Evolutionary conservation across 2,329 filamentous ascomycete genomes (phyloP).

Genomic region (Botrytis aclada): DNA sequence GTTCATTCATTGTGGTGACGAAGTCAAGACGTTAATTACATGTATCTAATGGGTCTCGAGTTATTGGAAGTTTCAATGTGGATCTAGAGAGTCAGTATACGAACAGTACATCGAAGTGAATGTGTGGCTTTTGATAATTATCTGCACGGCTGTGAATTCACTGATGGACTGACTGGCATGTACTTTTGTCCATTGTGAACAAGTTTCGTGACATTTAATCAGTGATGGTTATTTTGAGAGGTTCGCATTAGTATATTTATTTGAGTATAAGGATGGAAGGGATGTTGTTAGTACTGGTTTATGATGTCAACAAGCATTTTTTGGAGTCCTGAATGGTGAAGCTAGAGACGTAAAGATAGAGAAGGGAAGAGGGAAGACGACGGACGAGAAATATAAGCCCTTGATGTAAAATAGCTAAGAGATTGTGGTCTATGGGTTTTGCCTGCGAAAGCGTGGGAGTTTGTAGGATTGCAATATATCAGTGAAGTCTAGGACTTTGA

Average conservation of each 20-base stretch:
- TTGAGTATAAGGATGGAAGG: not conserved
- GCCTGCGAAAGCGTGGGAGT: no score
- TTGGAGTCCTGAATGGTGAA: no score
- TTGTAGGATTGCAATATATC: not conserved
- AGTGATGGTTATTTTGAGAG: no score
- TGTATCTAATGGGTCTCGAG: not conserved
- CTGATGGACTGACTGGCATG: not conserved
- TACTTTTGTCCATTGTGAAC: not conserved
- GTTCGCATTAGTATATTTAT: not conserved
- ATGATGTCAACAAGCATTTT: not conserved
- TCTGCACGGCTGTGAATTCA: not conserved
- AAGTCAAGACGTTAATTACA: not conserved
- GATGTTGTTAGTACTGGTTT: not conserved
- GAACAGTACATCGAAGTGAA: not conserved
- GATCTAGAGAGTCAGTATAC: not conserved
- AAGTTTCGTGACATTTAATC: not conserved
- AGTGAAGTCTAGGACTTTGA: not conserved
- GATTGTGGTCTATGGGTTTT: not conserved
- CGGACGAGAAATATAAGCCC: not conserved
- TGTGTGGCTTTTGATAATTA: not conserved
- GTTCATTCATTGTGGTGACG: not conserved
- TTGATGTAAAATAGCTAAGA: not conserved
- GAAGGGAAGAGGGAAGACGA: not conserved
- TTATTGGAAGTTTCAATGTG: not conserved
- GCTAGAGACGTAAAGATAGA: not conserved